phyloP scores from a whole-genome alignment of 192 early-diverging fungal species.

The Diversispora eburnea region DNA sequence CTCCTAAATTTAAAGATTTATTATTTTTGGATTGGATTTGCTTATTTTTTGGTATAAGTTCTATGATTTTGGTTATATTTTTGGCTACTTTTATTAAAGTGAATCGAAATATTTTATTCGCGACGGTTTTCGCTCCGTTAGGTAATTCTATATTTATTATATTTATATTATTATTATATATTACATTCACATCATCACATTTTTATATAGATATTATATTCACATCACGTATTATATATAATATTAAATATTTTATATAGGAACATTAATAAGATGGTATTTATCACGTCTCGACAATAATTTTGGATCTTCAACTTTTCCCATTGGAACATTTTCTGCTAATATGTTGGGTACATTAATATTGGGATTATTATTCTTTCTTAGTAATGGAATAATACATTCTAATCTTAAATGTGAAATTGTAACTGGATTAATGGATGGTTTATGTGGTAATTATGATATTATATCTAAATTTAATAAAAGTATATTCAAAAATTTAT shows the following conservation, averaged over 20 bases:
- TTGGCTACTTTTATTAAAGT: conserved; percentile 15
- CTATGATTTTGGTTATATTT: conserved; percentile 36
- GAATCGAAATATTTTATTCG: conserved; percentile 37
- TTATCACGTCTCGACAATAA: conserved; percentile 42
- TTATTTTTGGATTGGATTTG: conserved; percentile 12
- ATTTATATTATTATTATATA: no score
- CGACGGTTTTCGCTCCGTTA: conserved; percentile 48
- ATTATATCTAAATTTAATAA: background rate
- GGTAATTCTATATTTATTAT: conserved; percentile 14
- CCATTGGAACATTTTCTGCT: conserved; percentile 50
- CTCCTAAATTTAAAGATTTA: background rate
- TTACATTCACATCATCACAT: no score
- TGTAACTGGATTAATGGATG: conserved; percentile 43
- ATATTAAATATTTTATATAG: background rate
- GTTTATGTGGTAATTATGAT: conserved; percentile 50
- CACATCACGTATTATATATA: no score
- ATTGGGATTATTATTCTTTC: conserved; percentile 40
- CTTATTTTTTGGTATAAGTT: conserved; percentile 33
- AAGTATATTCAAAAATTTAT: background rate
- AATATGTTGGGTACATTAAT: conserved; percentile 47
- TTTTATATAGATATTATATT: no score
- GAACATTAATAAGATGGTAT: conserved; percentile 50
- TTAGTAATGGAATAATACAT: conserved; percentile 34
- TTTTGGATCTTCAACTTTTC: conserved; percentile 30
- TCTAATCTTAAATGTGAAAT: conserved; percentile 21